Evolutionary conservation across 768 basidiomycete species (phyloP).

Genomic region (Lanmaoa rubissima): DNA sequence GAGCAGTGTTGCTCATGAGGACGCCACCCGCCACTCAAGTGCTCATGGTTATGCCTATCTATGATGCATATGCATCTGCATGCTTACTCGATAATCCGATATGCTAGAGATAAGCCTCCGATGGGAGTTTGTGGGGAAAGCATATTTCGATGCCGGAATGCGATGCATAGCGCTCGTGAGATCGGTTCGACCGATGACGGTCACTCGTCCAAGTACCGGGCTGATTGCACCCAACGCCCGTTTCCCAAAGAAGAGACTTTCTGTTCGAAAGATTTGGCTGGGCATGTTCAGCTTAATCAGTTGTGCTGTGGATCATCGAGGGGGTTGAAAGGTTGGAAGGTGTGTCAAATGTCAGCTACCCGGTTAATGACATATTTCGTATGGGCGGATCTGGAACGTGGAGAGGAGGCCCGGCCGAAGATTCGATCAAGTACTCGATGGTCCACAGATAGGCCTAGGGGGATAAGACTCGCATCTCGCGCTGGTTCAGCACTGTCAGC

Average conservation of each 20-base stretch:
- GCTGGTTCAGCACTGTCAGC: background rate
- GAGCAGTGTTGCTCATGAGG: background rate
- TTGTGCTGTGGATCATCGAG: background rate
- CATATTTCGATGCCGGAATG: background rate
- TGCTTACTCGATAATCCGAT: slow-evolving; percentile 15
- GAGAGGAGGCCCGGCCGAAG: background rate
- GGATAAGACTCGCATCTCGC: background rate
- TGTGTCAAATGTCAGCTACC: background rate
- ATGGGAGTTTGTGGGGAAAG: background rate
- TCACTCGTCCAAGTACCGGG: background rate
- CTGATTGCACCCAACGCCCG: background rate
- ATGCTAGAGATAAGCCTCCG: slow-evolving; percentile 4
- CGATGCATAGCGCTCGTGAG: background rate
- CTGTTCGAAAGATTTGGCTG: background rate
- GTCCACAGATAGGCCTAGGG: background rate
- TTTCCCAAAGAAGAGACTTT: background rate
- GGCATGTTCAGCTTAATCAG: background rate
- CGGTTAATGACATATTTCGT: background rate
- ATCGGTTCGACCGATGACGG: background rate
- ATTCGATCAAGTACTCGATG: background rate
- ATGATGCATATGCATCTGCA: background rate
- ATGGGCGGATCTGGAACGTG: slow-evolving; percentile 1
- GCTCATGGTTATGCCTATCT: slow-evolving; percentile 4
- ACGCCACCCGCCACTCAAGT: background rate
- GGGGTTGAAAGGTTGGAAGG: too few relatives aligned